Evolutionary conservation across 306 rosid genomes (phyloP), one percentile per base, ranked within the genome.

Genomic region (Chamaecrista fasciculata): DNA sequence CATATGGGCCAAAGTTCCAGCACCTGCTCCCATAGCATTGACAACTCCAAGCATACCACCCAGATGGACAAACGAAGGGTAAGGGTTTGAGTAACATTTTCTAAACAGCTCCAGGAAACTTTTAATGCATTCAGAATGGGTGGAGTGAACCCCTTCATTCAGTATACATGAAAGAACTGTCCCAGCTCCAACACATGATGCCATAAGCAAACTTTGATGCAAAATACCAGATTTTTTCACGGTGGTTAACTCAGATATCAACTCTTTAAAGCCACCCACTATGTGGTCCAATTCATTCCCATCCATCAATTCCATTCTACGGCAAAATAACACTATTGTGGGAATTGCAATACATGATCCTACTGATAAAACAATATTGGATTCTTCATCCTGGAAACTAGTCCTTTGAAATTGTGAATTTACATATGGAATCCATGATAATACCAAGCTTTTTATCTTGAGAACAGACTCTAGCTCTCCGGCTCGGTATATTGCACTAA

Each of bases 281-380:
- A 85, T 73, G 73, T 49, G 82, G 48, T 84, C 80, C 70, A 88
- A 83, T 80, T 88, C 96, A 71, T 21, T 78, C 47, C 73, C 86
- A 72, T 67, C 80, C 66, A 94, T 82, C 84, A 94, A 75, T 71
- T 94, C 98, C 80, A 90, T 82, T 80, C 87, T 86, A 79, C 74
- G 89, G 79, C 92, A 90, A 79, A 94, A 88, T 47, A 83, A 72
- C 62, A 86, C 88, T 33, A 90, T 33, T 66, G 81, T 76, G 58
- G 98, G 97, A 77, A 90, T 85, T 70, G 96, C 92, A 80, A 94
- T 84, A 77, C 93, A 90, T 62, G 98, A 86, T 76, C 98, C 98
- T 64, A 94, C 79, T 0, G 95, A 83, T 71, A 94, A 79, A 83
- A 79, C 76, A 74, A 58, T 74, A 47, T 73, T 75, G 66, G 88